Conservation (phyloP, 179 eudicot species). For the Drosera spatulata region DNA sequence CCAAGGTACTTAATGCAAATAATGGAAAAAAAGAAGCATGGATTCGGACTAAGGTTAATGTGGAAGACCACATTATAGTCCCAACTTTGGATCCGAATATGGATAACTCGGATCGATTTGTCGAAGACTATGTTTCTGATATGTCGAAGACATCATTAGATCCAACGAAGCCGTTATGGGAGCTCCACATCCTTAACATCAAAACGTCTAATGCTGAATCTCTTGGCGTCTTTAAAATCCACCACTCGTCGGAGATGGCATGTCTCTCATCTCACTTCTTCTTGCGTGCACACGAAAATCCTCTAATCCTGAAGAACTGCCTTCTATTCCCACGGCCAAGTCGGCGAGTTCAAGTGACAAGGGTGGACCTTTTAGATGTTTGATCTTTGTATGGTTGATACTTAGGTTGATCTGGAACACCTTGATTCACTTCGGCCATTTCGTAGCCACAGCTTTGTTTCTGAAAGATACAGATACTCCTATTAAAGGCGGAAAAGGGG, state of each 20-base stretch:
- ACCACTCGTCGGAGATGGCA: conserved; percentile 27
- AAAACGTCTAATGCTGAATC: too few species aligned
- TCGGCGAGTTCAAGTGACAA: not conserved
- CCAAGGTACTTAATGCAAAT: too few species aligned
- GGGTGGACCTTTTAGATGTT: not conserved
- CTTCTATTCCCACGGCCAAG: conserved; percentile 18
- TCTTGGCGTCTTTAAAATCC: too few species aligned
- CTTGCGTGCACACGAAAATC: conserved; percentile 46
- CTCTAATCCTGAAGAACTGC: conserved; percentile 31
- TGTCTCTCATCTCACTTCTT: conserved; percentile 57
- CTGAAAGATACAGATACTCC: conserved; percentile 44
- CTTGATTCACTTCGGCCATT: conserved; percentile 18
- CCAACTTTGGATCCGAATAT: too few species aligned
- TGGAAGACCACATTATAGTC: too few species aligned
- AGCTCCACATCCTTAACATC: too few species aligned
- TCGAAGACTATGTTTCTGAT: too few species aligned
- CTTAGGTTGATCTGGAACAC: conserved; percentile 39
- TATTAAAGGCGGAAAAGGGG: conserved; percentile 29
- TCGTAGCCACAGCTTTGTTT: conserved; percentile 31
- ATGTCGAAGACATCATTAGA: too few species aligned
- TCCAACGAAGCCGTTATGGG: too few species aligned
- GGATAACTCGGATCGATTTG: too few species aligned
- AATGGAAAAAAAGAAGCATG: too few species aligned
- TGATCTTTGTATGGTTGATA: conserved; percentile 8
- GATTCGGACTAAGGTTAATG: too few species aligned